Conservation (phyloP, 106 monocot species). For the Dactylorhiza incarnata region DNA sequence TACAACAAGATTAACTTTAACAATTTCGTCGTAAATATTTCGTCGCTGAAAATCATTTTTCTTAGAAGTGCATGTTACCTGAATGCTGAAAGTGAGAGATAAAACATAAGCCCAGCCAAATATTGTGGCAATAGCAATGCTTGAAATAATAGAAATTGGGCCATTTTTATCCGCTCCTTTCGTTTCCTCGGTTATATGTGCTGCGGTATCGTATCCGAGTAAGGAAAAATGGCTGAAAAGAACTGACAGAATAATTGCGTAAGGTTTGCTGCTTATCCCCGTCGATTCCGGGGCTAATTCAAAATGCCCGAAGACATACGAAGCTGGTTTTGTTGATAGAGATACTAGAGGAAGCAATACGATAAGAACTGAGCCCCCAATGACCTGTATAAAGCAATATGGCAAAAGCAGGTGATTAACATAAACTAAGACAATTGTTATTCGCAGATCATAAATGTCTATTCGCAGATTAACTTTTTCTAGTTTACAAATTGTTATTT, state of each 20-base stretch:
- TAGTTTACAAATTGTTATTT: too few species aligned
- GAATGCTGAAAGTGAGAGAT: conserved; percentile 76
- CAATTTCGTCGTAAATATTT: background rate
- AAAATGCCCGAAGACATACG: conserved; percentile 58
- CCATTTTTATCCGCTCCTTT: conserved; percentile 73
- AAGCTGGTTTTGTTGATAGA: conserved; percentile 40
- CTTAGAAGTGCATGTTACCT: conserved; percentile 19
- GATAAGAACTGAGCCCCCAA: conserved; percentile 47
- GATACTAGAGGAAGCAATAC: conserved; percentile 54
- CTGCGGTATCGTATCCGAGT: conserved; percentile 72
- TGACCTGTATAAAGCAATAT: conserved; percentile 17
- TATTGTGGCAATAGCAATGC: conserved; percentile 57
- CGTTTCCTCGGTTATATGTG: conserved; percentile 77
- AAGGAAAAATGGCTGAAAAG: conserved; percentile 72
- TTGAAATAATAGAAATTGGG: conserved; percentile 62
- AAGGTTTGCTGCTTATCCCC: conserved; percentile 49
- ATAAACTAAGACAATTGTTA: background rate
- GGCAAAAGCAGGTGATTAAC: background rate
- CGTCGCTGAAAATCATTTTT: too few species aligned
- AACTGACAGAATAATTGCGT: conserved; percentile 47
- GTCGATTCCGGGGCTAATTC: conserved; percentile 43
- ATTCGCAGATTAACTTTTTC: too few species aligned
- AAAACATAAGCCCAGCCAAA: conserved; percentile 76
- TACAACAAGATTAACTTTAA: background rate
- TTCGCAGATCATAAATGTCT: too few species aligned